These are phyloP conservation scores for Hirsutella rhossiliensis DNA, from an alignment of 2,329 filamentous ascomycete genomes.

Conservation along the genomic window DNA sequence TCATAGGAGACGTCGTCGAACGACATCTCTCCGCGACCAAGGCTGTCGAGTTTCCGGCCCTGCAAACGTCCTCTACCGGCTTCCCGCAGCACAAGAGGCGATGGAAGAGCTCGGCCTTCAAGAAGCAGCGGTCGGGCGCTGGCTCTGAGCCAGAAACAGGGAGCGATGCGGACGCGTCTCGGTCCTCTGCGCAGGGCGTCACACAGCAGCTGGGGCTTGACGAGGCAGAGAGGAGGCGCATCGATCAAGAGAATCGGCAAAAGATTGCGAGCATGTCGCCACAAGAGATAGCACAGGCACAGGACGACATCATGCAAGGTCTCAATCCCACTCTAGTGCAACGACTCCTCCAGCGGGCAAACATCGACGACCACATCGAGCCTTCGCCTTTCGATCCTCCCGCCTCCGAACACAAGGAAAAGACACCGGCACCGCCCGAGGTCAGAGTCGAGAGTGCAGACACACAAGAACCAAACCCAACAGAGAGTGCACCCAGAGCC, in stretches of 20 bases:
- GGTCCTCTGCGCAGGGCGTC: not conserved
- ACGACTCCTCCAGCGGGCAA: conserved; percentile 62
- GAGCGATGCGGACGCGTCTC: not conserved
- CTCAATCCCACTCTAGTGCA: conserved; percentile 68
- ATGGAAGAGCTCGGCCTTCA: conserved; percentile 63
- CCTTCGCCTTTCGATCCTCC: conserved; percentile 30
- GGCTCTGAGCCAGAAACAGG: not conserved
- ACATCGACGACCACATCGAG: conserved; percentile 50
- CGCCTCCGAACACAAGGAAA: conserved; percentile 7
- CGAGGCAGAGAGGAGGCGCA: conserved; percentile 53
- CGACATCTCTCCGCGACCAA: conserved; percentile 48
- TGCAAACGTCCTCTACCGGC: conserved; percentile 41
- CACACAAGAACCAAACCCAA: not conserved
- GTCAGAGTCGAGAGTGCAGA: conserved; percentile 22
- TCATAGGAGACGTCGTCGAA: conserved; percentile 71
- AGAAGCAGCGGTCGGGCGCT: conserved; percentile 34
- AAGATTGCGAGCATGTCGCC: conserved; percentile 67
- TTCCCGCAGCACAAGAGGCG: conserved; percentile 87
- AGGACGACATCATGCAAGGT: conserved; percentile 65
- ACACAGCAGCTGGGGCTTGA: conserved; percentile 15
- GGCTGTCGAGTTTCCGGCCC: conserved; percentile 45
- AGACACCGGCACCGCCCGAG: conserved; percentile 12
- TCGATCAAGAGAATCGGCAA: conserved; percentile 72
- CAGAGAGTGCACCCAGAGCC: not conserved
- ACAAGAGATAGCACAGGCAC: conserved; percentile 69